A percentile compares a stretch with the other conserved stretches of the same genome.
phyloP scores from a whole-genome alignment of 2,329 filamentous ascomycete species.

The Lachnellula suecica region DNA sequence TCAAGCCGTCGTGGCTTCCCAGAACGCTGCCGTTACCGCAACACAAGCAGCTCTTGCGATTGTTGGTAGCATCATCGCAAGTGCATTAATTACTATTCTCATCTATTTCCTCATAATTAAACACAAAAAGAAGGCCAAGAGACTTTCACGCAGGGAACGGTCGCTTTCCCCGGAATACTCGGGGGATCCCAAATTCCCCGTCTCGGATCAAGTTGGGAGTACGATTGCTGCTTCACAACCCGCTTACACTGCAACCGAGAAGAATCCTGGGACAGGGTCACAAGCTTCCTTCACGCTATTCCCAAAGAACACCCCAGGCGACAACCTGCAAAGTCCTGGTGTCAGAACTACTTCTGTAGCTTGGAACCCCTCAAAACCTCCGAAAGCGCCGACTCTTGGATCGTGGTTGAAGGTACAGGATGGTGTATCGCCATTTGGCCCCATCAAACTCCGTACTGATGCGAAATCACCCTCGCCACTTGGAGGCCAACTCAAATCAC shows the following conservation, averaged over 20 bases:
- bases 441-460: constrained; percentile 23
- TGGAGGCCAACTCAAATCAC: constrained; percentile 26
- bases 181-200: constrained; percentile 20
- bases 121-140: constrained; percentile 23
- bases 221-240: constrained; percentile 19
- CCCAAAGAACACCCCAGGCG: constrained; percentile 5
- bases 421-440: constrained; percentile 23
- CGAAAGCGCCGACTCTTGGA: constrained; percentile 23
- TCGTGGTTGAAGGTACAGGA: constrained; percentile 28
- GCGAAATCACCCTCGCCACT: constrained; percentile 13
- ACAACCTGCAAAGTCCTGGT: constrained; percentile 5
- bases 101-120: constrained; percentile 38
- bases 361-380: constrained; percentile 28
- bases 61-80: constrained; percentile 42
- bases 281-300: constrained; percentile 16
- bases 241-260: constrained; percentile 1
- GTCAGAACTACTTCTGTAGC: constrained; percentile 24
- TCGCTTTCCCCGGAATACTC: constrained; percentile 14
- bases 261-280: constrained; percentile 9
- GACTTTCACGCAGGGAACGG: constrained; percentile 5
- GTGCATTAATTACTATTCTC: constrained; percentile 39
- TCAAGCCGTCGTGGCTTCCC: constrained; percentile 25
- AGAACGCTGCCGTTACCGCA: constrained; percentile 40
- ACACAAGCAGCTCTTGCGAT: constrained; percentile 43
- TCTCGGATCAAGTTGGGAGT: constrained; percentile 17